Percentiles rank a stretch among this genome's conserved stretches.
Conservation (phyloP, 2,329 filamentous ascomycete species). For the Dryadomyces quercivorus region DNA sequence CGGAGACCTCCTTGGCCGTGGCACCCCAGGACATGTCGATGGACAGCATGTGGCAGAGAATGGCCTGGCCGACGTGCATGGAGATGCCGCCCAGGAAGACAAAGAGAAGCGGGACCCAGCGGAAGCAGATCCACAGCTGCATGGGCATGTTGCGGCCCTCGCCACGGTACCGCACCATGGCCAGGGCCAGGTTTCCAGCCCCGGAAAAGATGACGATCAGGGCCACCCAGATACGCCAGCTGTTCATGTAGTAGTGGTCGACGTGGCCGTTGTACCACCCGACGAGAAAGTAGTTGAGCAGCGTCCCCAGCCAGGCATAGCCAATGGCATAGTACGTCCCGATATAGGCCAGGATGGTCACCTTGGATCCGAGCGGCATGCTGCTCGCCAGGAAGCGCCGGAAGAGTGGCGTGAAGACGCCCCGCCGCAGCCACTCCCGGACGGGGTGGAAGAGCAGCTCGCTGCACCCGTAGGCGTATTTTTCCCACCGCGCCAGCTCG, state of each 20-base stretch:
- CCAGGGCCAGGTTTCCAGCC: constrained; percentile 59
- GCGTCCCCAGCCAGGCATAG: constrained; percentile 62
- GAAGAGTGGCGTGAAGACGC: constrained; percentile 72
- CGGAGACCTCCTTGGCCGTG: constrained; percentile 71
- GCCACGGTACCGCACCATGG: constrained; percentile 59
- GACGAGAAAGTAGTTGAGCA: constrained; percentile 62
- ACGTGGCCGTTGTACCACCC: constrained; percentile 68
- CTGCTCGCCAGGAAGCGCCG: constrained; percentile 58
- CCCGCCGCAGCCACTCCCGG: constrained; percentile 57
- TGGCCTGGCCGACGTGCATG: constrained; percentile 67
- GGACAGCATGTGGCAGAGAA: constrained; percentile 73
- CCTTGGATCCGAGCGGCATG: constrained; percentile 64
- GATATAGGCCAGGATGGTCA: constrained; percentile 66
- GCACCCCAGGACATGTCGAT: constrained; percentile 80
- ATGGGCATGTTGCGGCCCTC: constrained; percentile 49
- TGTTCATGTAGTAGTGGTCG: constrained; percentile 71
- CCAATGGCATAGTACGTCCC: constrained; percentile 72
- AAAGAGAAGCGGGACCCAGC: constrained; percentile 61
- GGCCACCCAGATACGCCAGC: constrained; percentile 69
- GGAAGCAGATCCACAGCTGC: constrained; percentile 51
- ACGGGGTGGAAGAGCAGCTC: constrained; percentile 73
- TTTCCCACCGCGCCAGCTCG: constrained; percentile 75
- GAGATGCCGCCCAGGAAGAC: constrained; percentile 76
- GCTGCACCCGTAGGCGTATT: constrained; percentile 76
- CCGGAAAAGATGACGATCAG: constrained; percentile 69